Conservation (phyloP, 2,329 filamentous ascomycete species). For the Xylariaceae sp. region DNA sequence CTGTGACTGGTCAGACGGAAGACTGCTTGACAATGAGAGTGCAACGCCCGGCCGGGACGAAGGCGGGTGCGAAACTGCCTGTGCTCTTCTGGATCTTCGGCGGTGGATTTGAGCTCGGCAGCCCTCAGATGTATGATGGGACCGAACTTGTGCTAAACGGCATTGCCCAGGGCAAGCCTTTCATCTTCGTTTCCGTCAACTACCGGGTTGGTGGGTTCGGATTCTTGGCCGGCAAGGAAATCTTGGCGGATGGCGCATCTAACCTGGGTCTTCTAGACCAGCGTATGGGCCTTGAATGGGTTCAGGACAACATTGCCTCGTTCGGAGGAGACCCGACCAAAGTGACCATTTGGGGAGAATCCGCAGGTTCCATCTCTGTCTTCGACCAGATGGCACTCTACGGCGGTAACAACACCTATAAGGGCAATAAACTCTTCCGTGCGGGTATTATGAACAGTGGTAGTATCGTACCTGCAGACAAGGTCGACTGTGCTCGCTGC, state of each 20-base stretch:
- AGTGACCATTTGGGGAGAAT: conserved; percentile 81
- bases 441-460: conserved; percentile 81
- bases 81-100: conserved; percentile 76
- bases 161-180: conserved; percentile 60
- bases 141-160: conserved; percentile 53
- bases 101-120: conserved; percentile 64
- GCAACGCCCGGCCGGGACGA: conserved; percentile 62
- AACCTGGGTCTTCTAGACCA: conserved; percentile 79
- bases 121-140: conserved; percentile 57
- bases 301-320: conserved; percentile 74
- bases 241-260: conserved; percentile 68
- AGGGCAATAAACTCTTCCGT: conserved; percentile 75
- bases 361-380: conserved; percentile 73
- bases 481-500: conserved; percentile 68
- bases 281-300: conserved; percentile 74
- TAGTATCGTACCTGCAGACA: conserved; percentile 64
- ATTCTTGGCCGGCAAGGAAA: conserved; percentile 72
- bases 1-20: conserved; percentile 59
- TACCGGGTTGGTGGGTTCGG: conserved; percentile 79
- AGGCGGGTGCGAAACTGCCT: conserved; percentile 61
- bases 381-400: conserved; percentile 79
- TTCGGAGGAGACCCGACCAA: conserved; percentile 82
- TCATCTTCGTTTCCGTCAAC: conserved; percentile 79
- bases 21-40: conserved; percentile 70
- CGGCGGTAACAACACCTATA: conserved; percentile 74